A percentile compares a stretch with the other conserved stretches of the same genome.
phyloP scores from a whole-genome alignment of 148 eudicot species.

The Salicornia ramosissima region DNA sequence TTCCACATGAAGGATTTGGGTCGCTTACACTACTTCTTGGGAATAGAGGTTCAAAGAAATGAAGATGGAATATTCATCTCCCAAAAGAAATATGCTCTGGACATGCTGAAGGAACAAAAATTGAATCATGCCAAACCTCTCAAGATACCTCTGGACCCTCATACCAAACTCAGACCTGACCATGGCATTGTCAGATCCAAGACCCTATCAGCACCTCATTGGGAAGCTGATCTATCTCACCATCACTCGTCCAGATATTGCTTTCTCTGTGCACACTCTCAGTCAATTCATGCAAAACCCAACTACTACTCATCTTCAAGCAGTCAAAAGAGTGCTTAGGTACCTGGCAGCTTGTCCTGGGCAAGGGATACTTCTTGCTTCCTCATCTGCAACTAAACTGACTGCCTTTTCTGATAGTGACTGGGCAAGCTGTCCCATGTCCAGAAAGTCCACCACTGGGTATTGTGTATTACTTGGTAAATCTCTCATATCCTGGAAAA shows the following conservation, averaged over 20 bases:
- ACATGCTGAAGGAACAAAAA: not conserved
- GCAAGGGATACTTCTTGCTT: not conserved
- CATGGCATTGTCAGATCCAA: not conserved
- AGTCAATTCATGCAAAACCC: not conserved
- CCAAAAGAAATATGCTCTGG: not conserved
- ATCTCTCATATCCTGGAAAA: not conserved
- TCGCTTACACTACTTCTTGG: not conserved
- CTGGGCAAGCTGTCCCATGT: not conserved
- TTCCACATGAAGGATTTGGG: not conserved
- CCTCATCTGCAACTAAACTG: not conserved
- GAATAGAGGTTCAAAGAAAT: not conserved
- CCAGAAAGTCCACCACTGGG: not conserved
- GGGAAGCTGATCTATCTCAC: not conserved
- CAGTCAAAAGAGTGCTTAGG: not conserved
- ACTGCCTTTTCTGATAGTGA: not conserved
- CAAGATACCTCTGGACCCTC: not conserved
- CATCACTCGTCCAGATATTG: not conserved
- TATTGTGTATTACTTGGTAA: not conserved
- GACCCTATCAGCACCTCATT: not conserved
- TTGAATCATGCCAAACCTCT: not conserved
- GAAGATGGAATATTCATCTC: not conserved
- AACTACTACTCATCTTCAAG: not conserved
- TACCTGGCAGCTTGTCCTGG: not conserved
- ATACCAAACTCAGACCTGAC: not conserved
- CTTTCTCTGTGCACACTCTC: not conserved